Conservation (phyloP, 352 stramenopile species). For the Phytophthora colocasiae region DNA sequence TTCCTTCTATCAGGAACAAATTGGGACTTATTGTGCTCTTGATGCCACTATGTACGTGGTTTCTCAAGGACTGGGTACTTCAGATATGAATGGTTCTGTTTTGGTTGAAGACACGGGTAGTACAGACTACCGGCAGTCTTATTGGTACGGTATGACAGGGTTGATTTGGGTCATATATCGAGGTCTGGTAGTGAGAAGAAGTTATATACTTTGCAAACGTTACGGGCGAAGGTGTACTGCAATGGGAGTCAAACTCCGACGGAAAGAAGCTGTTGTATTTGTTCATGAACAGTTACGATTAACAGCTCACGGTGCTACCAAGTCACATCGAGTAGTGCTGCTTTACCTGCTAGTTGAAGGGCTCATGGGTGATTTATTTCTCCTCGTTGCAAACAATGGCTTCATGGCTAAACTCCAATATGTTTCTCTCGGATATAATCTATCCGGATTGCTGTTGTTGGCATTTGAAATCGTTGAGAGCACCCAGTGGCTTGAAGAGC, state of each 20-base stretch:
- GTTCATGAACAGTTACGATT: constrained; percentile 32
- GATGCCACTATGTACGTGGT: constrained; percentile 25
- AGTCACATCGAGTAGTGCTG: constrained; percentile 21
- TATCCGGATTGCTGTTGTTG: constrained; percentile 33
- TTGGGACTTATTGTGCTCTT: constrained; percentile 22
- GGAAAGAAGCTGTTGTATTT: constrained; percentile 29
- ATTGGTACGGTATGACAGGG: constrained; percentile 24
- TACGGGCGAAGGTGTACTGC: constrained; percentile 17
- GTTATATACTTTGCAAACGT: constrained; percentile 22
- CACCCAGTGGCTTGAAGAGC: constrained; percentile 7
- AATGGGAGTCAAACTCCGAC: constrained; percentile 8
- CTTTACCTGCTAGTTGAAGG: constrained; percentile 36
- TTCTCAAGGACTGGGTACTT: constrained; percentile 15
- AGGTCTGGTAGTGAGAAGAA: constrained; percentile 26
- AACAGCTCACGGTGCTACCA: constrained; percentile 15
- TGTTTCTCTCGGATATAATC: constrained; percentile 35
- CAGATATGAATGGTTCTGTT: constrained; percentile 16
- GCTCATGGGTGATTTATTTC: constrained; percentile 42
- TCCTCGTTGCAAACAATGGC: constrained; percentile 34
- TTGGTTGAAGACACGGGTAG: constrained; percentile 14
- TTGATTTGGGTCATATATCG: constrained; percentile 26
- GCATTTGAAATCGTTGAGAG: constrained; percentile 38
- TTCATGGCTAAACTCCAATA: constrained; percentile 30
- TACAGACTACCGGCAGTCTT: constrained; percentile 19
- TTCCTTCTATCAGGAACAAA: constrained; percentile 26